Conservation (phyloP, 139 green algal species). For the Auxenochlorella protothecoides region DNA sequence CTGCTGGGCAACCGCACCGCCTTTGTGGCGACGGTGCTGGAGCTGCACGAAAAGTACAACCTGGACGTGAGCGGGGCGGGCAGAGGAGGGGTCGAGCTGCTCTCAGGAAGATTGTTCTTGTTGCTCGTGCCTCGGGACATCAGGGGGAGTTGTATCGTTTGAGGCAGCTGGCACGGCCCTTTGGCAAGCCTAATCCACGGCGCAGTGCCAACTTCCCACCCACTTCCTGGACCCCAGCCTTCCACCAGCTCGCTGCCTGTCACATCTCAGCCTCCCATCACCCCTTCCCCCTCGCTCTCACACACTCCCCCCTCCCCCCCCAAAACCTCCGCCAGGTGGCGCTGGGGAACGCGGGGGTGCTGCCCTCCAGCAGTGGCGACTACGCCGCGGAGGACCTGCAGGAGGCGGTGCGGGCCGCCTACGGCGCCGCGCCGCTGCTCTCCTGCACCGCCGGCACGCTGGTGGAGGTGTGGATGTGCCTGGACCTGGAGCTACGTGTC, state of each 20-base stretch:
- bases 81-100: too few relatives aligned
- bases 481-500: conserved; percentile 23
- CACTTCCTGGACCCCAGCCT: not conserved
- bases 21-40: conserved; percentile 33
- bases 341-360: not conserved
- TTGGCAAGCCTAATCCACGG: too few relatives aligned
- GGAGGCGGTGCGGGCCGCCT: conserved; percentile 6
- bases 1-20: conserved; percentile 21
- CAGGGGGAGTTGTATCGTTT: too few relatives aligned
- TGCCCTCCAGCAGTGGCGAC: not conserved
- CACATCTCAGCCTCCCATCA: too few relatives aligned
- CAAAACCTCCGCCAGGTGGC: not conserved
- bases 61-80: conserved; percentile 3
- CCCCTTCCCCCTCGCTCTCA: too few relatives aligned
- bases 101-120: too few relatives aligned
- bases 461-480: conserved; percentile 54
- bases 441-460: conserved; percentile 33
- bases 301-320: too few relatives aligned
- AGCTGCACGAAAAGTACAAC: conserved; percentile 33
- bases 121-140: too few relatives aligned
- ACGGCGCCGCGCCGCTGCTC: conserved; percentile 25
- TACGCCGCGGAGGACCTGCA: not conserved
- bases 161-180: too few relatives aligned
- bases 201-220: too few relatives aligned
- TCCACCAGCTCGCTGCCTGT: not conserved